Percentiles rank a stretch among this genome's conserved stretches.
Conservation (phyloP, 1,284 basidiomycete species). For the Xerocomus minutiporus region DNA sequence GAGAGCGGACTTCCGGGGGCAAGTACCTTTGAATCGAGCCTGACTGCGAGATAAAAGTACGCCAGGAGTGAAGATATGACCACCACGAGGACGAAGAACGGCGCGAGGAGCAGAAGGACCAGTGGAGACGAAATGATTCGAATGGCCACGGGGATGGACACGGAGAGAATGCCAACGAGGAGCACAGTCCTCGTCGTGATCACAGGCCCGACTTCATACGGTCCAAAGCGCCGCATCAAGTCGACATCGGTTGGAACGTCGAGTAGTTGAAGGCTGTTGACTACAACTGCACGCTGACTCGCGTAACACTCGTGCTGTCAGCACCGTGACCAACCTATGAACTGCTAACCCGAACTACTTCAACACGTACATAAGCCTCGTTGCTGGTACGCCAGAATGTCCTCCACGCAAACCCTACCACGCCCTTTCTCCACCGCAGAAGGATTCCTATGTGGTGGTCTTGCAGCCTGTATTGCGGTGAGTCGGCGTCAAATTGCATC, state of each 20-base stretch:
- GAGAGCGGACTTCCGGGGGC: conserved; percentile 36
- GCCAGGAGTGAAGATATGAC: conserved; percentile 48
- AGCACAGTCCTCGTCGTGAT: conserved; percentile 46
- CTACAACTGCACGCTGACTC: too few relatives aligned
- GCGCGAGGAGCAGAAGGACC: conserved; percentile 59
- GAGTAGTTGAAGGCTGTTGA: not conserved
- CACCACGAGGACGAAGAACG: conserved; percentile 49
- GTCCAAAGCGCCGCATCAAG: not conserved
- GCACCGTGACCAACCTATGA: not conserved
- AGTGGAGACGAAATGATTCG: conserved; percentile 63
- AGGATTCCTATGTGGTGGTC: conserved; percentile 80
- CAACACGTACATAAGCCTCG: conserved; percentile 4
- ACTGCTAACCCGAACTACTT: not conserved
- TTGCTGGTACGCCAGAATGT: conserved; percentile 15
- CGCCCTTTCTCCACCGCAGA: conserved; percentile 61
- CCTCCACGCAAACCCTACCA: conserved; percentile 11
- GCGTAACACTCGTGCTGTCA: not conserved
- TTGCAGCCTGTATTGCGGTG: conserved; percentile 86
- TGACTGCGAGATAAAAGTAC: conserved; percentile 52
- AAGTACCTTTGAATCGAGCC: conserved; percentile 46
- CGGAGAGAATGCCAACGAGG: conserved; percentile 49
- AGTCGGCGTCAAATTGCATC: not conserved
- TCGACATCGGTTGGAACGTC: not conserved
- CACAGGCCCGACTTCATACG: conserved; percentile 26
- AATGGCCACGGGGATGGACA: conserved; percentile 48